Conservation (phyloP, 1,284 basidiomycete species). For the Ustilago crameri region DNA sequence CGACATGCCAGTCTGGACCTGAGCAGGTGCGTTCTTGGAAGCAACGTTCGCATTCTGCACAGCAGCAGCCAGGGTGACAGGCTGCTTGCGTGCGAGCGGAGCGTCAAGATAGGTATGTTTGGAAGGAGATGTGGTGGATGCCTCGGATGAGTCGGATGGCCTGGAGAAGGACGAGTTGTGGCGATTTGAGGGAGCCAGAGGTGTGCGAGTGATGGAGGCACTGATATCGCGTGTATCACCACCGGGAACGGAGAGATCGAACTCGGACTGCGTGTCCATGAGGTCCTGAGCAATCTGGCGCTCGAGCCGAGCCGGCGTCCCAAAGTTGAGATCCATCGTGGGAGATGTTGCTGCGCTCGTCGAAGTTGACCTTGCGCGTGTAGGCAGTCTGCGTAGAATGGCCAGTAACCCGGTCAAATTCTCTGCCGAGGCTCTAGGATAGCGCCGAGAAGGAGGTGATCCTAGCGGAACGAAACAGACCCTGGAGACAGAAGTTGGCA, state of each 20-base stretch:
- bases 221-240: conserved; percentile 40
- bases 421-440: neutral
- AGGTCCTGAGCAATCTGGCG: conserved; percentile 52
- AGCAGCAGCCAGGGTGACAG: conserved; percentile 29
- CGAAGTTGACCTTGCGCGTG: neutral
- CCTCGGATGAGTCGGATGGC: conserved; percentile 38
- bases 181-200: conserved; percentile 27
- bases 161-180: conserved; percentile 49
- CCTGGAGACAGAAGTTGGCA: neutral
- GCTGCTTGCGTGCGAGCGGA: conserved; percentile 22
- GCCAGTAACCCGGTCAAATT: neutral
- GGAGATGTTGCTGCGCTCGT: neutral
- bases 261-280: conserved; percentile 46
- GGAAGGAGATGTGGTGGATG: conserved; percentile 18
- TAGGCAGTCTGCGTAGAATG: neutral
- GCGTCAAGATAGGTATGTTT: conserved; percentile 29
- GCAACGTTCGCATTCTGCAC: conserved; percentile 20
- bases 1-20: conserved; percentile 9
- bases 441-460: neutral
- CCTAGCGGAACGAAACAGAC: too few relatives aligned
- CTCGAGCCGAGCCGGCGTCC: conserved; percentile 50
- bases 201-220: conserved; percentile 32
- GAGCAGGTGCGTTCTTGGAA: neutral
- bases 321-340: conserved; percentile 51
- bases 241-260: conserved; percentile 45